Evolutionary conservation across 495 filamentous ascomycete genomes (phyloP), one percentile per base, ranked within the genome.

Genomic region (Aspergillus nidulans): DNA sequence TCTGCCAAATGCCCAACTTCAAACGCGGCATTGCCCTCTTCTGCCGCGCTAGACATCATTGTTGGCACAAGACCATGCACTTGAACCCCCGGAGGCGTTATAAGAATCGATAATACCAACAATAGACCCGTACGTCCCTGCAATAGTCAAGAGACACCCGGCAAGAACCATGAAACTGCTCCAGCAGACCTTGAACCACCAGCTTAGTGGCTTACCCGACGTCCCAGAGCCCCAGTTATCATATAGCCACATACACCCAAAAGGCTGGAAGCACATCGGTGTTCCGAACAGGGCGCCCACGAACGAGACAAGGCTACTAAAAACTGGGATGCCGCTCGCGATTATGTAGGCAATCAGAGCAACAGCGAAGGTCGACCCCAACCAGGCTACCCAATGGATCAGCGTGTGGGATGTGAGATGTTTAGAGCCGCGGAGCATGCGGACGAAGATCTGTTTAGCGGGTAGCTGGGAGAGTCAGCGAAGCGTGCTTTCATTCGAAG

Each of bases 291-390:
- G 42, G 20, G 68, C 67, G 47, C 67, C 69, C 3, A 78, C 71
- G 15, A 80, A 54, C 0, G 72, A 74, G 28, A 90, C 59, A 28
- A 90, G 63, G 45, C 82, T 78, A 46, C 77, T 82, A 70, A 90
- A 90, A 61, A 86, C 80, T 0, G 87, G 87, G 23, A 90, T 86
- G 4, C 81, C 81, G 55, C 80, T 78, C 8, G 86, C 86, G 62
- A 91, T 77, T 49, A 89, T 59, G 73, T 82, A 89, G 0, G 85
- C 80, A 9, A 87, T 60, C 4, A 83, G 47, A 53, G 84, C 82
- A 46, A 88, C 66, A 36, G 64, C 46, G 8, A 75, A 46, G 4
- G 81, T 78, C 20, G 87, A 81, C 6, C 56, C 61, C 0, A 85
- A 55, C 87, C 87, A 91, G 1, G 76, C 72, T 0, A 63, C 66